These are phyloP conservation scores for Rutstroemia sp. DNA, from an alignment of 2,329 filamentous ascomycete species.

Conservation along the genomic window DNA sequence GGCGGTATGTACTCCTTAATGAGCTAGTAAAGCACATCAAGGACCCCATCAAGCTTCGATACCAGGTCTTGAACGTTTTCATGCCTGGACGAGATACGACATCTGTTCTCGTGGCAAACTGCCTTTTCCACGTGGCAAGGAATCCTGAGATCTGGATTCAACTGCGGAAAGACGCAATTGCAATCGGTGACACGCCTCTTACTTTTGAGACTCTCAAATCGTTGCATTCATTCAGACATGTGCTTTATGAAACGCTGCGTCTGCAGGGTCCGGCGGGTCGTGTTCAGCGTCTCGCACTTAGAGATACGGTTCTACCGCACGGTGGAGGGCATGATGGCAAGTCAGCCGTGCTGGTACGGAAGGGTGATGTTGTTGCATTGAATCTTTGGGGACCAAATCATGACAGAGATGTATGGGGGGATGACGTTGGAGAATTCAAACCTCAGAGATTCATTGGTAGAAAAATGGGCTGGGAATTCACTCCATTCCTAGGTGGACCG, in stretches of 20 bases:
- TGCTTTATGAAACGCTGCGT: conserved; percentile 34
- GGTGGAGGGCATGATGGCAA: conserved; percentile 26
- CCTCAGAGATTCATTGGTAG: conserved; percentile 27
- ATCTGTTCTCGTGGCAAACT: conserved; percentile 39
- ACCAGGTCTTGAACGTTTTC: conserved; percentile 42
- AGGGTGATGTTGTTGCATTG: conserved; percentile 18
- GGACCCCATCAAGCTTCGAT: conserved; percentile 31
- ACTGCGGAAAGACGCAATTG: conserved; percentile 36
- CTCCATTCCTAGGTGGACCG: conserved; percentile 30
- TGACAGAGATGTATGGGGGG: conserved; percentile 28
- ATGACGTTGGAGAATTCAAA: conserved; percentile 28
- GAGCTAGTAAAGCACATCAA: conserved; percentile 42
- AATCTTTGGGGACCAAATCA: conserved; percentile 22
- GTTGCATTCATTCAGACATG: conserved; percentile 38
- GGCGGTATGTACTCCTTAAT: conserved; percentile 46
- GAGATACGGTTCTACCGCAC: conserved; percentile 31
- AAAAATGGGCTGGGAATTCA: conserved; percentile 36
- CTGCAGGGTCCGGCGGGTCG: conserved; percentile 44
- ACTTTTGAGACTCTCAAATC: conserved; percentile 12
- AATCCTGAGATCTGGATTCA: conserved; percentile 34
- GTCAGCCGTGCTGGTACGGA: conserved; percentile 22
- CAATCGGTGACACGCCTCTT: conserved; percentile 6
- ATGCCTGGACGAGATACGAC: conserved; percentile 50
- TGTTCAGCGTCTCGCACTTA: conserved; percentile 40
- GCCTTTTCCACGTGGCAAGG: conserved; percentile 39